A percentile compares a stretch with the other conserved stretches of the same genome.
phyloP scores from a whole-genome alignment of 2,329 filamentous ascomycete species.

The Herpotrichia juniperi region DNA sequence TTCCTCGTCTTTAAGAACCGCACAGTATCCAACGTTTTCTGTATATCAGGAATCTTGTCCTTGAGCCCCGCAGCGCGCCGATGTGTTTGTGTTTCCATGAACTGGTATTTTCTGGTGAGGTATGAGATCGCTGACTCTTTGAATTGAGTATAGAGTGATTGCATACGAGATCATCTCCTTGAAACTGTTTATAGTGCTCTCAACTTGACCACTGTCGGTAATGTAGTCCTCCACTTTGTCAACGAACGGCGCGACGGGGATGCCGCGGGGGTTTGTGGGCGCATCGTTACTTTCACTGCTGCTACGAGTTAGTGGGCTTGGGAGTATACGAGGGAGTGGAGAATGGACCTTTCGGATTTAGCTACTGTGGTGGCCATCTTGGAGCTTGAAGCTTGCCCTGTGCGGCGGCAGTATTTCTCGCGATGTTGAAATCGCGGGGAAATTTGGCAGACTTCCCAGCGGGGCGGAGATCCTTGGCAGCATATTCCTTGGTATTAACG shows the following conservation, averaged over 20 bases:
- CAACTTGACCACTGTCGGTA: conserved; percentile 76
- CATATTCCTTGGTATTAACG: too few relatives aligned
- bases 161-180: conserved; percentile 89
- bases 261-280: conserved; percentile 78
- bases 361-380: conserved; percentile 37
- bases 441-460: conserved; percentile 2
- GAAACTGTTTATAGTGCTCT: conserved; percentile 80
- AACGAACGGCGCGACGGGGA: conserved; percentile 83
- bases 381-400: conserved; percentile 14
- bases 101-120: conserved; percentile 86
- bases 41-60: conserved; percentile 97
- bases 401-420: conserved; percentile 8
- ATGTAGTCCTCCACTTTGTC: conserved; percentile 91
- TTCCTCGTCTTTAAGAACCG: conserved; percentile 79
- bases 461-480: conserved; percentile 11
- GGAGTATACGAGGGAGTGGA: background rate
- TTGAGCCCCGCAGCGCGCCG: conserved; percentile 79
- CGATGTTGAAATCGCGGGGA: too few relatives aligned
- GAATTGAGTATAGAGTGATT: background rate
- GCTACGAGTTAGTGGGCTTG: conserved; percentile 18
- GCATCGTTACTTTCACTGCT: conserved; percentile 55
- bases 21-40: conserved; percentile 93
- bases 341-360: conserved; percentile 29
- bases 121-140: conserved; percentile 1
- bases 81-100: conserved; percentile 96